A percentile compares a stretch with the other conserved stretches of the same genome.
phyloP scores from a whole-genome alignment of 495 filamentous ascomycete genomes.

The Xylaria nigripes region DNA sequence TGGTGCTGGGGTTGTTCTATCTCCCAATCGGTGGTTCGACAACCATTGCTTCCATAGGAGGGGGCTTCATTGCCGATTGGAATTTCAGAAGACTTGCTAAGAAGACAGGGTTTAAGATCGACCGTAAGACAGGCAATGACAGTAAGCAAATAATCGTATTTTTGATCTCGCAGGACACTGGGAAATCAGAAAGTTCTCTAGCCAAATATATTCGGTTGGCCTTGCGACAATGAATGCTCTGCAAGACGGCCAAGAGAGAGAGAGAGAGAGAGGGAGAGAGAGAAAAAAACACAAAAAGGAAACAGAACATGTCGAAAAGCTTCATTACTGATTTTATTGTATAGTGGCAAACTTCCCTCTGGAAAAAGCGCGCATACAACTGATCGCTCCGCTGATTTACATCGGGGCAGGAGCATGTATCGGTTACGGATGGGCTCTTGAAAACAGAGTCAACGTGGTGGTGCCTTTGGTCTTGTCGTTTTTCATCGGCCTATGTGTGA shows the following conservation, averaged over 20 bases:
- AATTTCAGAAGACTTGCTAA: conserved; percentile 49
- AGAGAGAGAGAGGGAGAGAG: background rate
- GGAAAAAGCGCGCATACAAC: conserved; percentile 52
- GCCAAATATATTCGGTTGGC: too few relatives aligned
- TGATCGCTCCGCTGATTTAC: conserved; percentile 41
- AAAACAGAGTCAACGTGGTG: conserved; percentile 36
- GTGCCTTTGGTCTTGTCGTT: conserved; percentile 50
- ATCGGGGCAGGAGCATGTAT: conserved; percentile 36
- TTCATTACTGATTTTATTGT: conserved; percentile 30
- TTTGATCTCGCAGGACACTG: background rate
- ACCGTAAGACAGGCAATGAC: conserved; percentile 40
- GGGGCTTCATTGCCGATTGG: conserved; percentile 51
- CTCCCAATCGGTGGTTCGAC: conserved; percentile 58
- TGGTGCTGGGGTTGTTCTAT: conserved; percentile 57
- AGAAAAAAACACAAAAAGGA: too few relatives aligned
- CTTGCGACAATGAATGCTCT: too few relatives aligned
- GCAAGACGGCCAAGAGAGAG: too few relatives aligned
- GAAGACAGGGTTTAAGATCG: conserved; percentile 39
- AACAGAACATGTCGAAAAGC: background rate
- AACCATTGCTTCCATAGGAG: conserved; percentile 55
- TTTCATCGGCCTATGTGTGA: conserved; percentile 45
- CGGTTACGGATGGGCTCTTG: conserved; percentile 52
- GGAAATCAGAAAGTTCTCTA: background rate
- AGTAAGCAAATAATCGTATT: conserved; percentile 6
- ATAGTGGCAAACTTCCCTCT: conserved; percentile 47